Base-by-base conservation (phyloP, 805 yeast genomes). In the Kuraishia ogatae region DNA sequence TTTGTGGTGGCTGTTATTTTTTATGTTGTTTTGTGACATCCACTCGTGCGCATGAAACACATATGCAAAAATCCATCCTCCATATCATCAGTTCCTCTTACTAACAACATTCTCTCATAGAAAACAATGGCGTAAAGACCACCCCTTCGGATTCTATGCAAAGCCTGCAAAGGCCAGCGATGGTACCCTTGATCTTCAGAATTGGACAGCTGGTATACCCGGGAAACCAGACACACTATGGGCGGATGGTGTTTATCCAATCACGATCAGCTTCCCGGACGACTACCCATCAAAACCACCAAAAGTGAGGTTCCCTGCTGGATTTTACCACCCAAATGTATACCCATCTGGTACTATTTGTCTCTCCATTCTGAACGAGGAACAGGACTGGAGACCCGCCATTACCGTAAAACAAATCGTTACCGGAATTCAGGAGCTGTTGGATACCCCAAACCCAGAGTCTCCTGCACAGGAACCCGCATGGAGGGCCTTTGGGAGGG, bases 391-490 rank as follows among this genome's bases (percentile, higher is more conserved):
- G 99, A 82, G 97, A 65, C 99, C 99, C 0, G 97, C 97, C 8
- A 87, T 93, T 61, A 89, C 96, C 17, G 71, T 93, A 61, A 91
- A 89, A 66, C 96, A 93, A 67, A 86, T 94, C 56, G 85, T 87
- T 1, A 73, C 91, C 58, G 99, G 99, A 4, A 84, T 94, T 53
- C 99, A 94, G 70, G 97, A 92, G 68, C 77, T 94, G 55, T 75
- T 94, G 58, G 89, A 87, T 64, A 79, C 84, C 43, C 99, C 99
- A 43, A 94, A 94, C 66, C 96, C 96, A 22, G 85, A 85, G 58
- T 91, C 97, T 0, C 99, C 99, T 1, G 99, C 99, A 0, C 99
- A 94, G 71, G 94, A 90, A 61, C 96, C 96, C 2, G 98, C 99
- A 1, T 94, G 92, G 89, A 85, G 85, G 69, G 89, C 93, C 0